Evolutionary conservation across 257 asterid species (phyloP).

Genomic region (Nicotiana paniculata): DNA sequence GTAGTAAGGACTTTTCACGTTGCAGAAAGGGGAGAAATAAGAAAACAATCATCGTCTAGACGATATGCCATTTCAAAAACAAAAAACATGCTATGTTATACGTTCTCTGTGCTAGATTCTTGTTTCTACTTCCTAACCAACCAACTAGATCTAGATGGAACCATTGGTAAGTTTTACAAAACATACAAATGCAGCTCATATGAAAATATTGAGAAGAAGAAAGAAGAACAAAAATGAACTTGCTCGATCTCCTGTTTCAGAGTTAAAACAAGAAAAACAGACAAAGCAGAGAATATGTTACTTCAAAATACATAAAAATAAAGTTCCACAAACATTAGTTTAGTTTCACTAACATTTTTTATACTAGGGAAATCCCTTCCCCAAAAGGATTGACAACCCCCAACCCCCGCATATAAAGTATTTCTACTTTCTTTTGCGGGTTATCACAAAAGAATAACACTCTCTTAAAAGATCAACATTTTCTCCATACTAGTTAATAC

Average conservation of each 20-base stretch:
- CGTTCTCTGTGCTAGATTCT: not conserved
- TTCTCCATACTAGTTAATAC: not conserved
- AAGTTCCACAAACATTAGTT: not conserved
- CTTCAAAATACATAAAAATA: not conserved
- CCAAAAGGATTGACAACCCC: not conserved
- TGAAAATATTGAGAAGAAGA: not conserved
- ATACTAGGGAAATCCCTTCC: not conserved
- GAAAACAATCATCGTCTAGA: not conserved
- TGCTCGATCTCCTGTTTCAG: not conserved
- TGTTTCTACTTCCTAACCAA: not conserved
- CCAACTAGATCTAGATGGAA: not conserved
- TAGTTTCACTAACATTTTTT: too few species aligned
- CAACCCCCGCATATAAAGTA: not conserved
- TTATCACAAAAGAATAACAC: not conserved
- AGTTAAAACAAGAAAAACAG: not conserved
- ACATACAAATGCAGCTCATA: not conserved
- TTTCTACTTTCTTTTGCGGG: not conserved
- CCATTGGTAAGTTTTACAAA: not conserved
- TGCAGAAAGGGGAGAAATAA: not conserved
- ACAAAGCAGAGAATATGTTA: not conserved
- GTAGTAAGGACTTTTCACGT: not conserved
- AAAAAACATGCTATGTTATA: not conserved
- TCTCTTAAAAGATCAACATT: not conserved
- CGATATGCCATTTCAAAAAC: conserved; percentile 8
- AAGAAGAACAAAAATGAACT: not conserved